Evolutionary conservation across 2,329 filamentous ascomycete species (phyloP).

Genomic region (Fusarium beomiforme): DNA sequence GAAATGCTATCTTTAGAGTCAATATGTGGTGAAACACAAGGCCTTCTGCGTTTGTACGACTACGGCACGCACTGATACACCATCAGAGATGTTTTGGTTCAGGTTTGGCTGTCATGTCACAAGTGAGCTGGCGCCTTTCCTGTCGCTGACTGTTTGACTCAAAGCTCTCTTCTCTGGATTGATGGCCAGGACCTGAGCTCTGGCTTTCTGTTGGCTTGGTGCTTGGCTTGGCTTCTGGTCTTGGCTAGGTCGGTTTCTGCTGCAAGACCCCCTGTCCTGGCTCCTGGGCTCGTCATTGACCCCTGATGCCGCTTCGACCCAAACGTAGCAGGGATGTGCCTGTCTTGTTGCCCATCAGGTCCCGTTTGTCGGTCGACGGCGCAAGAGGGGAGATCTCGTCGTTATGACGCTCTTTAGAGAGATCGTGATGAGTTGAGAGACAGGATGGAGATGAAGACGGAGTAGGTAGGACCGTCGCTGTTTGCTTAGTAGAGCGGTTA

Average conservation of each 20-base stretch:
- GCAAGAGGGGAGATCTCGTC: slow-evolving; percentile 24
- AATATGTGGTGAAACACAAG: slow-evolving; percentile 28
- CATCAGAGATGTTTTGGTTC: slow-evolving; percentile 4
- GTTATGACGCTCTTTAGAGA: slow-evolving; percentile 15
- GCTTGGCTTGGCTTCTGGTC: slow-evolving; percentile 11
- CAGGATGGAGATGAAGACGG: neutral
- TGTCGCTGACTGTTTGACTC: neutral
- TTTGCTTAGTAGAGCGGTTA: slow-evolving; percentile 5
- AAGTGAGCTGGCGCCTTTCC: slow-evolving; percentile 8
- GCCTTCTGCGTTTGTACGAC: neutral
- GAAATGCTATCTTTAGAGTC: slow-evolving; percentile 31
- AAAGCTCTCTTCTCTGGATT: neutral
- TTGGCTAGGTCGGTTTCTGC: slow-evolving; percentile 24
- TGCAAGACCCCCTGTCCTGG: slow-evolving; percentile 16
- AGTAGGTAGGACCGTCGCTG: neutral
- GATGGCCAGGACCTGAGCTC: neutral
- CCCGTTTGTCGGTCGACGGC: slow-evolving; percentile 29
- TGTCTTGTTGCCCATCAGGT: slow-evolving; percentile 15
- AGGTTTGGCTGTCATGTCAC: neutral
- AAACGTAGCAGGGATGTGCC: slow-evolving; percentile 18
- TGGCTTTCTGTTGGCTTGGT: neutral
- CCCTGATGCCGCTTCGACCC: slow-evolving; percentile 16
- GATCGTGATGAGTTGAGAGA: slow-evolving; percentile 17
- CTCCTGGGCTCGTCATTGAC: slow-evolving; percentile 4
- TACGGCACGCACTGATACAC: slow-evolving; percentile 1